Percentiles rank a stretch among this genome's conserved stretches.
Evolutionary conservation across 1,139 yeast species (phyloP).

Genomic region (Debaryomyces psychrophilus): DNA sequence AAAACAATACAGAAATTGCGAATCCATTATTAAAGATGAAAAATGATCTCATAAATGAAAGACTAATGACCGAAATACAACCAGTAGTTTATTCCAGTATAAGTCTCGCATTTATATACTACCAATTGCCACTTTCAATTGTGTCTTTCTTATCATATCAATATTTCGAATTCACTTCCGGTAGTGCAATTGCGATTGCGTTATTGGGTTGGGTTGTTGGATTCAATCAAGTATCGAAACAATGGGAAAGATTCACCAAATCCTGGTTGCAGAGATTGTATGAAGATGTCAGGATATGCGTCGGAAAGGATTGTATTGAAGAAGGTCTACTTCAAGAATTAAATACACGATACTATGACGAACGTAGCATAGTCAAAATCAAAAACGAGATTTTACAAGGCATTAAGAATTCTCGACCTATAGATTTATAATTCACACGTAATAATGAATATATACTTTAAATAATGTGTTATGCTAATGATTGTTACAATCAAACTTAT

Average conservation of each 20-base stretch:
- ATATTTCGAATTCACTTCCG: slow-evolving; percentile 38
- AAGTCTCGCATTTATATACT: slow-evolving; percentile 35
- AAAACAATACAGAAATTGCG: slow-evolving; percentile 10
- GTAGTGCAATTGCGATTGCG: slow-evolving; percentile 39
- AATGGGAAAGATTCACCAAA: slow-evolving; percentile 36
- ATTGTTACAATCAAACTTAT: slow-evolving; percentile 15
- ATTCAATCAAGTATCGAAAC: slow-evolving; percentile 44
- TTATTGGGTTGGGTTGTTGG: slow-evolving; percentile 49
- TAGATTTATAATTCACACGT: background rate
- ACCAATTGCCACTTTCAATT: slow-evolving; percentile 44
- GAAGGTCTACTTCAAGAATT: slow-evolving; percentile 43
- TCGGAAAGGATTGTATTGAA: slow-evolving; percentile 44
- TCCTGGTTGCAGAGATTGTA: slow-evolving; percentile 35
- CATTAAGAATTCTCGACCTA: slow-evolving; percentile 3
- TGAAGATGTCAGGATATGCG: slow-evolving; percentile 39
- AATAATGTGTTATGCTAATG: slow-evolving; percentile 8
- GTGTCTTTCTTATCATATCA: slow-evolving; percentile 37
- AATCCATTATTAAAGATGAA: slow-evolving; percentile 43
- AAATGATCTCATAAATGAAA: slow-evolving; percentile 29
- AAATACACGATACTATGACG: slow-evolving; percentile 26
- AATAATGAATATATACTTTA: slow-evolving; percentile 1
- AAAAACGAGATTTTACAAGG: slow-evolving; percentile 22
- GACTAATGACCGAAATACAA: slow-evolving; percentile 39
- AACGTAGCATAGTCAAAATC: slow-evolving; percentile 20
- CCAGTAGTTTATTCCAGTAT: slow-evolving; percentile 39